These are phyloP conservation scores for Volvox africanus DNA, from an alignment of 139 green algal species.

Conservation along the genomic window DNA sequence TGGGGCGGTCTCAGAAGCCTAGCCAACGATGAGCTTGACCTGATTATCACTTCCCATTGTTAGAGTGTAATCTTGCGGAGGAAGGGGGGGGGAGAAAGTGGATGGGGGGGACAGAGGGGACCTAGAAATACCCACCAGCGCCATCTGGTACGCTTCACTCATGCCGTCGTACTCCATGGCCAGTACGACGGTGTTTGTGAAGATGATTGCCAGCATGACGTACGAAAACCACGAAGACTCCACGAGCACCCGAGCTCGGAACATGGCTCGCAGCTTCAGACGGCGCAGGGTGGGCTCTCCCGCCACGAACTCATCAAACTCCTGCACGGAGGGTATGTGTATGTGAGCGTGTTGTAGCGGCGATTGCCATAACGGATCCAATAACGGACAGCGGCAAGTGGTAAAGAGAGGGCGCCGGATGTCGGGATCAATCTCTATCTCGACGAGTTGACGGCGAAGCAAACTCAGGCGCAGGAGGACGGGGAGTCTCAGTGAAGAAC, in stretches of 20 bases:
- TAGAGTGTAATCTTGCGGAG: neutral
- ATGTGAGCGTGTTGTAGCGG: no score
- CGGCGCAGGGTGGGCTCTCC: conserved; percentile 10
- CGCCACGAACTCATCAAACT: conserved; percentile 60
- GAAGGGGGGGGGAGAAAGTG: no score
- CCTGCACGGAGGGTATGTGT: neutral
- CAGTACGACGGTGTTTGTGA: conserved; percentile 82
- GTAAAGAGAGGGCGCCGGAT: no score
- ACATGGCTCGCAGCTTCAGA: conserved; percentile 48
- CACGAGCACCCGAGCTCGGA: conserved; percentile 62
- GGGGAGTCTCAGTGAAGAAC: no score
- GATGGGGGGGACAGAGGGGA: neutral
- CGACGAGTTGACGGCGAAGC: no score
- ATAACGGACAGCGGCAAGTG: no score
- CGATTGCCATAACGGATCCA: no score
- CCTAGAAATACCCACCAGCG: neutral
- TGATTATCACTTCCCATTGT: neutral
- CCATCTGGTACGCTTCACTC: conserved; percentile 13
- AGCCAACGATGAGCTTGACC: neutral
- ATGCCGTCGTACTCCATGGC: conserved; percentile 80
- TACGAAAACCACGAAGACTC: conserved; percentile 63
- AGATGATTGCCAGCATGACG: conserved; percentile 75
- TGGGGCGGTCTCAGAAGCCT: neutral
- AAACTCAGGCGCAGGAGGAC: no score
- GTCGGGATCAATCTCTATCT: no score